Base-by-base conservation (phyloP, 2,329 filamentous ascomycete species). In the Penicillium corylophilum region DNA sequence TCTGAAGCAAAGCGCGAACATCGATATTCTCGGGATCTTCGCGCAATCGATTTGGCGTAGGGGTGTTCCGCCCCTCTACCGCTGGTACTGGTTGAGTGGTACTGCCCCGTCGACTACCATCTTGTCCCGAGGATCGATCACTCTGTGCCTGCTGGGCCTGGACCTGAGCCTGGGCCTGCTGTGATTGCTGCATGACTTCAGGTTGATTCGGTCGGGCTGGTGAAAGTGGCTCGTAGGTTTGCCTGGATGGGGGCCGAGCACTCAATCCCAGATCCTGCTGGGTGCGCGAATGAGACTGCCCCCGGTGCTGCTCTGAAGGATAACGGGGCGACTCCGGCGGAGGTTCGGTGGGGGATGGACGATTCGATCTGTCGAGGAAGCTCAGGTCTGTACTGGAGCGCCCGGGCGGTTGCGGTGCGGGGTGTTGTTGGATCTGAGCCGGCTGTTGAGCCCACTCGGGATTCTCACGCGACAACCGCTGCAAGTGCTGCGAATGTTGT, bases 1-100 rank as follows among this genome's bases (percentile, higher is more conserved):
- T 71, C 59, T 70, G 66, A 20, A 74, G 64, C 57, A 77, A 72
- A 59, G 74, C 67, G 58, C 69, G 70, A 65, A 77, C 59, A 64
- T 82, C 72, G 60, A 77, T 55, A 46, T 72, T 66, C 55, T 72
- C 64, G 16, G 67, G 55, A 28, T 78, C 74, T 47, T 76, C 67
- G 44, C 72, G 66, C 51, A 61, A 67, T 23, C 64, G 64, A 43
- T 60, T 71, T 56, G 48, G 62, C 38, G 56, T 76, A 29, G 78
- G 77, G 16, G 78, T 79, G 53, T 68, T 77, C 49, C 77, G 74
- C 12, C 77, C 75, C 35, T 38, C 35, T 50, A 71, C 63, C 55
- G 83, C 74, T 22, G 56, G 59, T 61, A 53, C 60, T 55, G 46
- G 55, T 40, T 57, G 53, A 46, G 55, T 53, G 29, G 63, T 45